Evolutionary conservation across 495 filamentous ascomycete genomes (phyloP), one percentile per base, ranked within the genome.

Genomic region (Alectoria sarmentosa): DNA sequence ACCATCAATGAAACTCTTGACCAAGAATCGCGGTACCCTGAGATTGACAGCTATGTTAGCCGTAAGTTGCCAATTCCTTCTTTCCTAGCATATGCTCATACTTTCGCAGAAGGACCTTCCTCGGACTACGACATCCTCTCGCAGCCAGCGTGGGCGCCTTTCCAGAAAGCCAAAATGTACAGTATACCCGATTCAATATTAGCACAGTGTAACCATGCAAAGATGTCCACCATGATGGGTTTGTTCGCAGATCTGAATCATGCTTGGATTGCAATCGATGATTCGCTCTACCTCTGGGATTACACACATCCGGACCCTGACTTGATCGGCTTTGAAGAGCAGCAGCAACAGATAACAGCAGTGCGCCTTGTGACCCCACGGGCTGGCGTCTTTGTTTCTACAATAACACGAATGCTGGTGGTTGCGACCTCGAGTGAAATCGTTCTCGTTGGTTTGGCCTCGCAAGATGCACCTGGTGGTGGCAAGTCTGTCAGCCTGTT

Each of bases 201-300:
- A 70, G 87, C 90, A 63, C 92, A 95, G 69, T 90, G 92, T 73
- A 95, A 99, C 73, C 77, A 81, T 28, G 89, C 89, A 56, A 84
- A 92, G 67, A 84, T 96, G 3, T 86, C 86, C 32, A 94, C 93
- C 15, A 84, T 82, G 71, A 95, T 98, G 87, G 94, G 94, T 28
- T 76, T 98, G 46, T 96, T 99, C 74, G 90, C 94, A 28, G 88
- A 91, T 73, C 74, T 99, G 68, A 90, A 90, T 65, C 92, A 97
- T 76, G 93, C 92, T 54, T 99, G 93, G 92, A 88, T 95, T 28
- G 82, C 90, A 1, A 96, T 99, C 71, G 94, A 99, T 76, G 96
- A 94, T 75, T 87, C 89, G 61, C 80, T 99, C 34, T 99, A 98
- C 72, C 79, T 99, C 17, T 99, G 94, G 94, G 94, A 99, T 75